phyloP scores from a whole-genome alignment of 1,284 basidiomycete genomes.

The Phellinidium pouzarii region DNA sequence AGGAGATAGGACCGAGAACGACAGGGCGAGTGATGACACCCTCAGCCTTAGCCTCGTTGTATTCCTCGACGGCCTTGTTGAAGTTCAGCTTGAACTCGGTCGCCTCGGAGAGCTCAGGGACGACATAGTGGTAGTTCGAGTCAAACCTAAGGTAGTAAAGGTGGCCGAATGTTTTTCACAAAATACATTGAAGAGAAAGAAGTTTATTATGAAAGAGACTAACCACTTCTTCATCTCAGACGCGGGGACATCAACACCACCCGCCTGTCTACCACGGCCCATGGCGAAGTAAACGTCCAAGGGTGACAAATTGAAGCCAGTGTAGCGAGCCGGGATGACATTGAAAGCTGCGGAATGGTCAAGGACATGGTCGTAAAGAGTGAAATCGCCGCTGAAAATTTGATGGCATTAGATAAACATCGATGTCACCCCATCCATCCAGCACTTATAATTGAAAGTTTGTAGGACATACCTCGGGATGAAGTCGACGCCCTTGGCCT shows the following conservation, averaged over 20 bases:
- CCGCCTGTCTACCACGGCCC: constrained; percentile 96
- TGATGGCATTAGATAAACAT: constrained; percentile 22
- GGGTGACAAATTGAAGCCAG: constrained; percentile 78
- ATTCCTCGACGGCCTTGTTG: constrained; percentile 95
- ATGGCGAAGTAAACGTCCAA: constrained; percentile 98
- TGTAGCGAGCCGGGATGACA: constrained; percentile 93
- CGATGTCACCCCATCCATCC: constrained; percentile 8
- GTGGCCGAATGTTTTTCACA: constrained; percentile 15
- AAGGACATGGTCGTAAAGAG: constrained; percentile 98
- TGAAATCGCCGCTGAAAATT: constrained; percentile 83
- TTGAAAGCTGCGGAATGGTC: constrained; percentile 97
- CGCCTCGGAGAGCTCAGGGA: constrained; percentile 90
- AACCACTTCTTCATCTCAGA: constrained; percentile 99
- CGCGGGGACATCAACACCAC: constrained; percentile 92
- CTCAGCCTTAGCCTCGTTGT: constrained; percentile 88
- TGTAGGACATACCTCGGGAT: constrained; percentile 80
- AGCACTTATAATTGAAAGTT: constrained; percentile 14
- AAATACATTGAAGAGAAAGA: neutral
- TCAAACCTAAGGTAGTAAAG: constrained; percentile 69
- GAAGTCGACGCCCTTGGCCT: constrained; percentile 84
- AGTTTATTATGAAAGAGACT: constrained; percentile 25
- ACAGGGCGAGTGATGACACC: constrained; percentile 94
- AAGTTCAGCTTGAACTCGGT: constrained; percentile 93
- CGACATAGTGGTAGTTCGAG: constrained; percentile 99
- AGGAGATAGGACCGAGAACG: constrained; percentile 92